These are phyloP conservation scores for Phylloporus sp. DNA, from an alignment of 768 basidiomycete species.

Conservation along the genomic window DNA sequence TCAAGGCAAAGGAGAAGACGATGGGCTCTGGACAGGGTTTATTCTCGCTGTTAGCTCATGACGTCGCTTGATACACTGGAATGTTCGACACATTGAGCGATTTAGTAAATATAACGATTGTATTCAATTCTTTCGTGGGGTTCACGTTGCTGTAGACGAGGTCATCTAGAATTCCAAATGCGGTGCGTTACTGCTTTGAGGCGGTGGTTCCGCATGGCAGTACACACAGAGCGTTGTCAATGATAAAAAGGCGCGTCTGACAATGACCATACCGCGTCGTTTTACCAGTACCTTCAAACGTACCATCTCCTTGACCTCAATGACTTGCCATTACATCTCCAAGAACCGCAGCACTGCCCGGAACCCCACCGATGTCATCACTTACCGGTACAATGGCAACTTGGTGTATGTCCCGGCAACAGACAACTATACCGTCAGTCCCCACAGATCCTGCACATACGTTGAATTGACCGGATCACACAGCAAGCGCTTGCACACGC, in stretches of 20 bases:
- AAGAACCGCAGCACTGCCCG: neutral
- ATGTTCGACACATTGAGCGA: neutral
- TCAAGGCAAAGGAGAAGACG: constrained; percentile 24
- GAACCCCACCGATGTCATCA: constrained; percentile 39
- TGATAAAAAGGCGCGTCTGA: neutral
- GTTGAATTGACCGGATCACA: neutral
- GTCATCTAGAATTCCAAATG: too few relatives aligned
- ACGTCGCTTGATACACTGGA: constrained; percentile 28
- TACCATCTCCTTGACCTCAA: neutral
- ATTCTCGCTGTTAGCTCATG: constrained; percentile 43
- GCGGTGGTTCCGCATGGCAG: too few relatives aligned
- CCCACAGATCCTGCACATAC: neutral
- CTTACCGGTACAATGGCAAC: constrained; percentile 41
- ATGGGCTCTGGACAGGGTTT: constrained; percentile 11
- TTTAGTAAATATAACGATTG: too few relatives aligned
- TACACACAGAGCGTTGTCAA: too few relatives aligned
- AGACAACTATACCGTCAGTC: constrained; percentile 40
- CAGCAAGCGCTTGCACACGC: constrained; percentile 52
- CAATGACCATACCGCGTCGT: neutral
- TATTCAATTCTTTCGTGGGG: too few relatives aligned
- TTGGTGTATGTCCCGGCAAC: constrained; percentile 52
- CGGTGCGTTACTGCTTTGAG: too few relatives aligned
- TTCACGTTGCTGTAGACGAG: too few relatives aligned
- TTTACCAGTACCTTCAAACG: neutral
- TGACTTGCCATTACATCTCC: neutral